Percentiles rank a stretch among this genome's conserved stretches.
Evolutionary conservation across 768 basidiomycete genomes (phyloP).

Genomic region (Auriscalpium microsporum): DNA sequence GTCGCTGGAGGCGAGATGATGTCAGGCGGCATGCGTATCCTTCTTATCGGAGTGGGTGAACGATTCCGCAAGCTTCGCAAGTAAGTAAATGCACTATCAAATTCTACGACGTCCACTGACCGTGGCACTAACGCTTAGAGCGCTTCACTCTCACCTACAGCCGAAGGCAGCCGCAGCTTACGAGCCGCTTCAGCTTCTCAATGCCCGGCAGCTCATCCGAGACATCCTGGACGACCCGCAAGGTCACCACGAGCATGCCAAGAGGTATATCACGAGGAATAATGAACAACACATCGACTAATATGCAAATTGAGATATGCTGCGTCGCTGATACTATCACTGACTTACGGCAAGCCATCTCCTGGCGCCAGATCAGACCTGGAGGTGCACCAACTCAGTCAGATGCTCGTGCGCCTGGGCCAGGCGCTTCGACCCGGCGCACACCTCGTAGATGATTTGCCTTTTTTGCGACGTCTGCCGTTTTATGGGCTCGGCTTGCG

Average conservation of each 20-base stretch:
- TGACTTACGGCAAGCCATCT: slow-evolving; percentile 33
- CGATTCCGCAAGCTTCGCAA: slow-evolving; percentile 23
- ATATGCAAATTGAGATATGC: slow-evolving; percentile 23
- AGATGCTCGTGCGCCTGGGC: slow-evolving; percentile 28
- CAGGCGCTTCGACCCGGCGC: slow-evolving; percentile 29
- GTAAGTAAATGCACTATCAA: slow-evolving; percentile 6
- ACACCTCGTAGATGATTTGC: slow-evolving; percentile 27
- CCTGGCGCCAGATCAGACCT: slow-evolving; percentile 31
- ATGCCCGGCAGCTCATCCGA: slow-evolving; percentile 27
- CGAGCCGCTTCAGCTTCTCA: slow-evolving; percentile 24
- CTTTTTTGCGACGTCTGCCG: slow-evolving; percentile 37
- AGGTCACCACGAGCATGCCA: slow-evolving; percentile 26
- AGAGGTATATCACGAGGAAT: slow-evolving; percentile 18
- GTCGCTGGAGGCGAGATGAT: slow-evolving; percentile 29
- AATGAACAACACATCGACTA: no score
- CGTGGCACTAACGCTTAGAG: slow-evolving; percentile 13
- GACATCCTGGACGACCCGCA: slow-evolving; percentile 27
- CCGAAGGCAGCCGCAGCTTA: slow-evolving; percentile 25
- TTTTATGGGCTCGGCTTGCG: slow-evolving; percentile 52
- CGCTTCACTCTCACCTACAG: slow-evolving; percentile 28
- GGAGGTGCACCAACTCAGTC: slow-evolving; percentile 26
- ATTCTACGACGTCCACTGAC: not conserved
- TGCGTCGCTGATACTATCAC: slow-evolving; percentile 29
- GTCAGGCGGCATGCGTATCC: slow-evolving; percentile 25
- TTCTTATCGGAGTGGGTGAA: slow-evolving; percentile 22